These are phyloP conservation scores for Calonectria leucothoes DNA, from an alignment of 2,329 filamentous ascomycete genomes.

Conservation along the genomic window DNA sequence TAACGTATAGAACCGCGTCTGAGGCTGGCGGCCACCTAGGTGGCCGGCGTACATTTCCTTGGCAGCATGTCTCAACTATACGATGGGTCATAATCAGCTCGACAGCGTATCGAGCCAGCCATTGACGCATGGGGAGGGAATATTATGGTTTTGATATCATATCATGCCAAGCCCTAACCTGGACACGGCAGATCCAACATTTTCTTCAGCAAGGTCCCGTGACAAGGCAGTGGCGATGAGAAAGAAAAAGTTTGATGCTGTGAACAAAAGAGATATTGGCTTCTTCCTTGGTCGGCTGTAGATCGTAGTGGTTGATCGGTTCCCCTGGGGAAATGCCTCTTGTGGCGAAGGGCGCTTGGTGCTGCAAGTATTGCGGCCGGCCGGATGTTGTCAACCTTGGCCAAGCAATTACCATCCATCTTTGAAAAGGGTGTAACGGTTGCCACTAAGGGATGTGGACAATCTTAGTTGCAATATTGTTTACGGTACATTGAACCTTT, in stretches of 20 bases:
- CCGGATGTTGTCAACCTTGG: slow-evolving; percentile 13
- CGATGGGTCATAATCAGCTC: slow-evolving; percentile 16
- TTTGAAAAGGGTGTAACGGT: slow-evolving; percentile 31
- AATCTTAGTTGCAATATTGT: slow-evolving; percentile 23
- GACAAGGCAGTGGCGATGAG: slow-evolving; percentile 27
- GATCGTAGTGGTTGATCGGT: slow-evolving; percentile 28
- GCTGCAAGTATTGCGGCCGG: slow-evolving; percentile 2
- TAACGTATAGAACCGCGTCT: slow-evolving; percentile 21
- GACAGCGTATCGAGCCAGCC: slow-evolving; percentile 10
- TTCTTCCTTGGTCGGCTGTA: slow-evolving; percentile 13
- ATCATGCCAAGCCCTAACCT: slow-evolving; percentile 13
- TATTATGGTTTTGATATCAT: slow-evolving; percentile 12
- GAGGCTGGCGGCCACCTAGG: slow-evolving; percentile 17
- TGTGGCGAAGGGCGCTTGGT: slow-evolving; percentile 31
- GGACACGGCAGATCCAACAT: slow-evolving; percentile 1
- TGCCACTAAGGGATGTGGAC: slow-evolving; percentile 31
- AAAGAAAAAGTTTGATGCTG: slow-evolving; percentile 24
- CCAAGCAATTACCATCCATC: neutral
- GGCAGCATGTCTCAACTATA: slow-evolving; percentile 24
- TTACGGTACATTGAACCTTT: slow-evolving; percentile 35
- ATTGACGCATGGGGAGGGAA: neutral
- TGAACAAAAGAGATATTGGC: slow-evolving; percentile 20
- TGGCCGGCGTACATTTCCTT: slow-evolving; percentile 16
- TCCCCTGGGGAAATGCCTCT: slow-evolving; percentile 22
- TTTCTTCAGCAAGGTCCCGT: neutral